These are phyloP conservation scores for Tremella fuciformis DNA, from an alignment of 768 basidiomycete genomes.

Conservation along the genomic window DNA sequence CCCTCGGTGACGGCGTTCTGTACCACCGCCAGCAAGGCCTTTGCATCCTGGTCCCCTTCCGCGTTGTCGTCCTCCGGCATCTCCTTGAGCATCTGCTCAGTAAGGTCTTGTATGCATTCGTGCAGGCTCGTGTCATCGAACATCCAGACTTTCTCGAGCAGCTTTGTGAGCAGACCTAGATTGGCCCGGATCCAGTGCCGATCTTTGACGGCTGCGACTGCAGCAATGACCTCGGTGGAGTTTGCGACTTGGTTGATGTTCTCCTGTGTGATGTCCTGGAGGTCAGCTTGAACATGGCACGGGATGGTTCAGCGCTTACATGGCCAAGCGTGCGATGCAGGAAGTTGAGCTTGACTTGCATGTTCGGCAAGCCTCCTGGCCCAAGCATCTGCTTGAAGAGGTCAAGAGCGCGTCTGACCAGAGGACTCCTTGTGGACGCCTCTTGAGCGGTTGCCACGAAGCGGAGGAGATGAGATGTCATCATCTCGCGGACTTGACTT, in stretches of 20 bases:
- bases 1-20: slow-evolving; percentile 73
- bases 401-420: slow-evolving; percentile 53
- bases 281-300: slow-evolving; percentile 12
- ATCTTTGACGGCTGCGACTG: slow-evolving; percentile 76
- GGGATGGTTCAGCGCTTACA: slow-evolving; percentile 55
- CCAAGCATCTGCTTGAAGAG: slow-evolving; percentile 73
- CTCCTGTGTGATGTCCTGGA: slow-evolving; percentile 70
- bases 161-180: slow-evolving; percentile 68
- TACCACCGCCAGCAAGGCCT: slow-evolving; percentile 74
- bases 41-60: slow-evolving; percentile 62
- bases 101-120: slow-evolving; percentile 75
- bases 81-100: slow-evolving; percentile 71
- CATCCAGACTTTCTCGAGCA: slow-evolving; percentile 80
- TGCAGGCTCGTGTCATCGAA: slow-evolving; percentile 76
- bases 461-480: slow-evolving; percentile 93
- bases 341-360: slow-evolving; percentile 84
- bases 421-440: slow-evolving; percentile 48
- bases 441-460: slow-evolving; percentile 65
- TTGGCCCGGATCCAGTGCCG: slow-evolving; percentile 77
- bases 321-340: slow-evolving; percentile 80
- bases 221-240: slow-evolving; percentile 81
- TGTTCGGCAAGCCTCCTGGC: slow-evolving; percentile 81
- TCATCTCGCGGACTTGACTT: slow-evolving; percentile 74
- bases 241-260: slow-evolving; percentile 69
- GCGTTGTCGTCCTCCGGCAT: slow-evolving; percentile 71